A percentile compares a stretch with the other conserved stretches of the same genome.
phyloP scores from a whole-genome alignment of 2,329 filamentous ascomycete genomes.

The Byssochlamys sp. region DNA sequence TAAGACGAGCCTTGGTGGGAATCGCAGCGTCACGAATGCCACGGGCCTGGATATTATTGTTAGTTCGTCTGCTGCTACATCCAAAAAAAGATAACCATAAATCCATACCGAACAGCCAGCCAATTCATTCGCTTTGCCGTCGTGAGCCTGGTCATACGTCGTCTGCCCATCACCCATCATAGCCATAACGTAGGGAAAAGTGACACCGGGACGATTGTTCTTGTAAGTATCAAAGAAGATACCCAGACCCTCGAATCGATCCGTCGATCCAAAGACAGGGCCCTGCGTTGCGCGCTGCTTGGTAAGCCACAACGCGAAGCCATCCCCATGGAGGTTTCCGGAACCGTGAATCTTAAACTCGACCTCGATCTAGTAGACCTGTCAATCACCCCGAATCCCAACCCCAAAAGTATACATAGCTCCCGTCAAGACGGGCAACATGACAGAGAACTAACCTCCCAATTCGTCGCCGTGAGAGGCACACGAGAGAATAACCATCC shows the following conservation, averaged over 20 bases:
- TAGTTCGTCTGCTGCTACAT: not conserved
- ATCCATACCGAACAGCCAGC: conserved; percentile 72
- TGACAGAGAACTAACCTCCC: conserved; percentile 54
- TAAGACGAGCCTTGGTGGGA: conserved; percentile 77
- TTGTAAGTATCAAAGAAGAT: conserved; percentile 99
- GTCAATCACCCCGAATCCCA: not conserved
- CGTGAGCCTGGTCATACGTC: conserved; percentile 81
- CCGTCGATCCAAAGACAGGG: conserved; percentile 75
- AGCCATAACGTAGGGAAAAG: conserved; percentile 97
- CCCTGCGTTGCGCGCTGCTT: conserved; percentile 76
- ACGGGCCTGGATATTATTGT: conserved; percentile 51
- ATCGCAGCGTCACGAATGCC: conserved; percentile 72
- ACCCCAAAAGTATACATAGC: not conserved
- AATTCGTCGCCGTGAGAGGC: conserved; percentile 92
- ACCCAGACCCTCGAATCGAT: conserved; percentile 86
- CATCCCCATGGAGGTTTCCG: conserved; percentile 86
- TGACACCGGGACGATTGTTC: conserved; percentile 90
- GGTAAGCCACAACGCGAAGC: conserved; percentile 95
- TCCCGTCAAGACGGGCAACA: not conserved
- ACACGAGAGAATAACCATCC: conserved; percentile 93
- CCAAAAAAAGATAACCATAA: not conserved
- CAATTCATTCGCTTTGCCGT: conserved; percentile 86
- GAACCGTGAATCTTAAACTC: conserved; percentile 90
- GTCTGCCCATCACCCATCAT: conserved; percentile 92
- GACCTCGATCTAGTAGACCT: conserved; percentile 58